These are phyloP conservation scores for Saturnispora saitoi DNA, from an alignment of 805 yeast species.

Conservation along the genomic window DNA sequence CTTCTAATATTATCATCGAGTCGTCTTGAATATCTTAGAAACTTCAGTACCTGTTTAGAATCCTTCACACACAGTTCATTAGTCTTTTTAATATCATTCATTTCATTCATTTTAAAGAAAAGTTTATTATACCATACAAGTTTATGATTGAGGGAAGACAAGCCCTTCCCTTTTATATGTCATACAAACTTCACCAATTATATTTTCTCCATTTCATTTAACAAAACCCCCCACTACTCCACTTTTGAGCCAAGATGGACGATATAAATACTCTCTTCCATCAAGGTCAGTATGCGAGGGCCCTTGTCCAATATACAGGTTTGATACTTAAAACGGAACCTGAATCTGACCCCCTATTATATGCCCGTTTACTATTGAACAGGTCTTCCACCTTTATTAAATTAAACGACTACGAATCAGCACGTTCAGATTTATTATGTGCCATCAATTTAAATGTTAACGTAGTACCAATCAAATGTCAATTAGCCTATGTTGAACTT, in stretches of 20 bases:
- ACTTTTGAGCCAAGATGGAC: not conserved
- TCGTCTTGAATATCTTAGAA: constrained; percentile 30
- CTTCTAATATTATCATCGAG: constrained; percentile 41
- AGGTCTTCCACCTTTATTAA: constrained; percentile 1
- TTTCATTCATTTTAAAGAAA: not conserved
- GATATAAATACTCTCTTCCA: not conserved
- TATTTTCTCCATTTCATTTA: too few relatives aligned
- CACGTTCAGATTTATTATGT: not conserved
- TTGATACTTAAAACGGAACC: not conserved
- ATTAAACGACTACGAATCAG: constrained; percentile 3
- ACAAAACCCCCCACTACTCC: too few relatives aligned
- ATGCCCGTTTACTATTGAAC: not conserved
- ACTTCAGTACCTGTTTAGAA: constrained; percentile 29
- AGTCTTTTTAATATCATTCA: not conserved
- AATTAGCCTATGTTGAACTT: constrained; percentile 2
- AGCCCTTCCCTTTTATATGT: too few relatives aligned
- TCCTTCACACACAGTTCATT: constrained; percentile 26
- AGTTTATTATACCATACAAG: too few relatives aligned
- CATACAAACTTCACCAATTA: too few relatives aligned
- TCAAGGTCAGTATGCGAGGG: not conserved
- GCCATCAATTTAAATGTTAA: not conserved
- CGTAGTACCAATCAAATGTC: not conserved
- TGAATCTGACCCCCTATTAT: too few relatives aligned
- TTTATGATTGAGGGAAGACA: too few relatives aligned
- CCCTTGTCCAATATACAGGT: not conserved